phyloP scores from a whole-genome alignment of 306 rosid genomes.

The Herpetospermum pedunculosum region DNA sequence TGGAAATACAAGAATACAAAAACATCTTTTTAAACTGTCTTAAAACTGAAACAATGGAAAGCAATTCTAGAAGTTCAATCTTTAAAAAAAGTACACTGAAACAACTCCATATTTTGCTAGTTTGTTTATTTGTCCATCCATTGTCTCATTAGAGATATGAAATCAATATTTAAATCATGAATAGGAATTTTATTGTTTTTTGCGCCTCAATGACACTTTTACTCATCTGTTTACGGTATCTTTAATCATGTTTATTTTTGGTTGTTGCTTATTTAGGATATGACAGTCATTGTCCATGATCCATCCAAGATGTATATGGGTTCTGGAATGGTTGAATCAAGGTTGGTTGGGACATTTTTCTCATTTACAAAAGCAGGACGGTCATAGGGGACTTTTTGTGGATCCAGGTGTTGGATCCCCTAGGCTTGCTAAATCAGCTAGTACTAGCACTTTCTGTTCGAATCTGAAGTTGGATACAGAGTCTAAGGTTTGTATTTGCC shows the following conservation, averaged over 20 bases:
- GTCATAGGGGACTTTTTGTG: constrained; percentile 70
- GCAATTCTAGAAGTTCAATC: not conserved
- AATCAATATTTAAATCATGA: not conserved
- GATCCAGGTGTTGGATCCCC: constrained; percentile 99
- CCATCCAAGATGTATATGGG: constrained; percentile 48
- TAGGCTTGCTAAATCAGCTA: constrained; percentile 68
- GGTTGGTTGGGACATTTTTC: constrained; percentile 83
- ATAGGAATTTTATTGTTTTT: not conserved
- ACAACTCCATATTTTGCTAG: not conserved
- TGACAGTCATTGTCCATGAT: constrained; percentile 77
- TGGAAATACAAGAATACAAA: not conserved
- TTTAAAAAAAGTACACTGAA: not conserved
- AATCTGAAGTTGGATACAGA: constrained; percentile 43
- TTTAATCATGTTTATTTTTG: not conserved
- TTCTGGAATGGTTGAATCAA: constrained; percentile 83
- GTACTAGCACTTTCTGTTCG: constrained; percentile 42
- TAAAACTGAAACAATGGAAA: not conserved
- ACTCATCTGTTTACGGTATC: not conserved
- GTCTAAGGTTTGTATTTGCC: constrained; percentile 43
- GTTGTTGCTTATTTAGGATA: constrained; percentile 44
- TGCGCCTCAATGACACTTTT: not conserved
- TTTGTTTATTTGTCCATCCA: not conserved
- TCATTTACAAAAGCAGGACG: constrained; percentile 71
- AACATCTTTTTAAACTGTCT: not conserved
- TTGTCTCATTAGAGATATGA: not conserved